phyloP scores from a whole-genome alignment of 2,329 filamentous ascomycete genomes.

The Cordyceps cicadae region DNA sequence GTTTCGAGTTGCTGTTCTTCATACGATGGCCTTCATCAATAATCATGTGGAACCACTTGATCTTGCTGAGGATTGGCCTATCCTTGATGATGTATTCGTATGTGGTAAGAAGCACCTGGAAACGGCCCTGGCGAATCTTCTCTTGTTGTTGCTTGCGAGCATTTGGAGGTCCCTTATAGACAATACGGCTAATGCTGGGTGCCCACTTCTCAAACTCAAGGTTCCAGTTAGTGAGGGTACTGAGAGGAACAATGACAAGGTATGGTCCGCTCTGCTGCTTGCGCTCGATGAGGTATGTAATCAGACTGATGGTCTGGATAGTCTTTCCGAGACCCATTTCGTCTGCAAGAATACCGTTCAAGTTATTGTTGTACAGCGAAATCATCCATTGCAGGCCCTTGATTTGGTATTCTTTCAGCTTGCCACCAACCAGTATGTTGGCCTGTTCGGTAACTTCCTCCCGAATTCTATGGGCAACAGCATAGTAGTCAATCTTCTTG shows the following conservation, averaged over 20 bases:
- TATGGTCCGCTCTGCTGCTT: constrained; percentile 90
- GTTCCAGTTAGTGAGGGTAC: constrained; percentile 98
- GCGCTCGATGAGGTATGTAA: constrained; percentile 93
- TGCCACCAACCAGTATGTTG: constrained; percentile 79
- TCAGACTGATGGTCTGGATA: constrained; percentile 95
- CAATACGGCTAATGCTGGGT: constrained; percentile 73
- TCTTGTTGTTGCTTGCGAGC: constrained; percentile 84
- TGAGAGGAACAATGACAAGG: constrained; percentile 91
- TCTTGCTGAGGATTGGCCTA: constrained; percentile 86
- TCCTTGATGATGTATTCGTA: constrained; percentile 99
- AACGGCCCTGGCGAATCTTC: constrained; percentile 86
- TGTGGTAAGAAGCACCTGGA: constrained; percentile 93
- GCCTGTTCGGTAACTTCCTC: constrained; percentile 85
- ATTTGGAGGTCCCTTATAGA: constrained; percentile 93
- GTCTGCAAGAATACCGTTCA: constrained; percentile 96
- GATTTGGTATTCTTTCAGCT: constrained; percentile 92
- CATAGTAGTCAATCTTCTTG: constrained; percentile 95
- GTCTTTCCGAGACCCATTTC: constrained; percentile 99
- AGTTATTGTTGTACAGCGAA: constrained; percentile 98
- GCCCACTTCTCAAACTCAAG: constrained; percentile 99
- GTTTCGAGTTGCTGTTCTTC: constrained; percentile 96
- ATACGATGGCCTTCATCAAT: constrained; percentile 99
- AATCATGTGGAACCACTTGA: constrained; percentile 99
- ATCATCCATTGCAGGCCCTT: constrained; percentile 99
- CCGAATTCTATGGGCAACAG: constrained; percentile 90